Evolutionary conservation across 768 basidiomycete genomes (phyloP).

Genomic region (Mycena kentingensis): DNA sequence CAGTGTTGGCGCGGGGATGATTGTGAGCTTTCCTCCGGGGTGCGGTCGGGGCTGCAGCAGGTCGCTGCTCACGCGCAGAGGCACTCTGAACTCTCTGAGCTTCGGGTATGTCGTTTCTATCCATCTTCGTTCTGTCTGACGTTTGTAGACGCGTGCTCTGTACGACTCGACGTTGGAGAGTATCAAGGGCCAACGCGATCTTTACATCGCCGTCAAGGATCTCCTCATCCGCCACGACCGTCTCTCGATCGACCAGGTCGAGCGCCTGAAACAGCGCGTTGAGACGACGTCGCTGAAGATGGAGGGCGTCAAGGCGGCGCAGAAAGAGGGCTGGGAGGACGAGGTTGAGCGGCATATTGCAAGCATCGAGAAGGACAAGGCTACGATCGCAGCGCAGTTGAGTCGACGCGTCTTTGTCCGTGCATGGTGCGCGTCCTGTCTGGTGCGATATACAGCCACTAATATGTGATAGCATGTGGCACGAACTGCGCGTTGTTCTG

Average conservation of each 20-base stretch:
- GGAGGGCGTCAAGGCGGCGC: conserved; percentile 65
- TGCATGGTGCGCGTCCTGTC: conserved; percentile 60
- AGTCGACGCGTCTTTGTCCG: conserved; percentile 85
- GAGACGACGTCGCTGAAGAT: conserved; percentile 76
- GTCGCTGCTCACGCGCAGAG: conserved; percentile 68
- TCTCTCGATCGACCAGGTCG: conserved; percentile 86
- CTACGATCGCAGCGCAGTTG: conserved; percentile 71
- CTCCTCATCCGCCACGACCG: conserved; percentile 85
- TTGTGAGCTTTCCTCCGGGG: conserved; percentile 79
- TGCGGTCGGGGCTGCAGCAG: conserved; percentile 68
- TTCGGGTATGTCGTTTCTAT: conserved; percentile 52
- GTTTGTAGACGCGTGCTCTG: conserved; percentile 58
- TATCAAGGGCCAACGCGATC: conserved; percentile 79
- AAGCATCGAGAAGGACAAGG: conserved; percentile 84
- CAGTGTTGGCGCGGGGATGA: conserved; percentile 83
- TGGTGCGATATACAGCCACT: neutral
- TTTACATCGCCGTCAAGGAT: conserved; percentile 86
- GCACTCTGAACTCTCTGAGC: conserved; percentile 74
- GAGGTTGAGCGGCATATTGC: conserved; percentile 77
- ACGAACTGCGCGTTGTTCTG: conserved; percentile 89
- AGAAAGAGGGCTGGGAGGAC: conserved; percentile 84
- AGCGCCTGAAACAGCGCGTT: conserved; percentile 83
- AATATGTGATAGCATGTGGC: conserved; percentile 73
- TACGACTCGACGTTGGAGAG: conserved; percentile 73
- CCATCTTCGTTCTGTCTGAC: conserved; percentile 5